These are phyloP conservation scores for Lentinula detonsa DNA, from an alignment of 768 basidiomycete species.

Conservation along the genomic window DNA sequence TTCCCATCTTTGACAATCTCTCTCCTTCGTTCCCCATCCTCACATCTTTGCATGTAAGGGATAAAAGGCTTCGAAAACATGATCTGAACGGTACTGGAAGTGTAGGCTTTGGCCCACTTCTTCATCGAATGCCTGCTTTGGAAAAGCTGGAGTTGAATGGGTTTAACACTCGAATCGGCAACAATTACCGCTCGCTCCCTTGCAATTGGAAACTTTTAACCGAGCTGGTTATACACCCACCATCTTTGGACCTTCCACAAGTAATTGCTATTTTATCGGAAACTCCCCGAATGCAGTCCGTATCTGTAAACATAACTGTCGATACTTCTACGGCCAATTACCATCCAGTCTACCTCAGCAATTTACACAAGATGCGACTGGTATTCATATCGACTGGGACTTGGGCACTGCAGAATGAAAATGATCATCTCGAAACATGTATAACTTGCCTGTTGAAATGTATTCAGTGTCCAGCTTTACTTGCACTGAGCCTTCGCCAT, in stretches of 20 bases:
- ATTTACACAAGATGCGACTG: not conserved
- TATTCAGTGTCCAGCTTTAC: not conserved
- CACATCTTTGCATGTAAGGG: not conserved
- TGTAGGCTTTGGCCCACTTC: not conserved
- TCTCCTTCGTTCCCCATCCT: not conserved
- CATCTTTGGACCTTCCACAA: too few species aligned
- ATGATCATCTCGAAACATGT: not conserved
- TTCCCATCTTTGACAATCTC: not conserved
- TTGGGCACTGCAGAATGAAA: not conserved
- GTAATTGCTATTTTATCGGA: too few species aligned
- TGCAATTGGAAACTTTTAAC: not conserved
- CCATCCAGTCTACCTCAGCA: too few species aligned
- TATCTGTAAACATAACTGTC: too few species aligned
- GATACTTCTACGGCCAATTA: too few species aligned
- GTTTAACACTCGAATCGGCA: not conserved
- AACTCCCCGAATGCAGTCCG: too few species aligned
- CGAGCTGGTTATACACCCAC: not conserved
- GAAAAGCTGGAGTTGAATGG: not conserved
- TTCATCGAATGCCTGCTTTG: not conserved
- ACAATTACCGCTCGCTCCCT: not conserved
- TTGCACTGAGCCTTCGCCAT: not conserved
- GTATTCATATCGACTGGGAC: not conserved
- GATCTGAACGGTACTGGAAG: too few species aligned
- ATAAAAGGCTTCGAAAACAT: too few species aligned
- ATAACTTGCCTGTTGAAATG: not conserved